A percentile compares a stretch with the other conserved stretches of the same genome.
Evolutionary conservation across 176 grass and related monocot genomes (phyloP).

Genomic region (Zoysia pacifica): DNA sequence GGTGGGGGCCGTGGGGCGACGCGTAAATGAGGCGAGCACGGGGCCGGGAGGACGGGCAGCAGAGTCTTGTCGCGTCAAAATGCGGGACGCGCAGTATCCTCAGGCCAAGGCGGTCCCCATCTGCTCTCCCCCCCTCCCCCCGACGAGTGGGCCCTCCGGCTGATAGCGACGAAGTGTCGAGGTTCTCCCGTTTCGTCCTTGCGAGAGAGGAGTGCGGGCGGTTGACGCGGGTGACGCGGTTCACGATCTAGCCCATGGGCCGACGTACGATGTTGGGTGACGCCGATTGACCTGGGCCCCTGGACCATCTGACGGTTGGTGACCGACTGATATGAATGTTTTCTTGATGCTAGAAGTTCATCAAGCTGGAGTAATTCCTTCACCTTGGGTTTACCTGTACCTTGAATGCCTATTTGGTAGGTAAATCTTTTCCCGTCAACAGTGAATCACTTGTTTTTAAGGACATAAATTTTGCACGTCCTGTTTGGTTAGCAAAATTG

Average conservation of each 20-base stretch:
- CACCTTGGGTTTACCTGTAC: no score
- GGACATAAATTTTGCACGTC: no score
- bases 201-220: not conserved
- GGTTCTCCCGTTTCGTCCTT: not conserved
- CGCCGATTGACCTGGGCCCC: not conserved
- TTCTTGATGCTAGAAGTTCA: no score
- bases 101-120: no score
- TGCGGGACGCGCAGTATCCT: no score
- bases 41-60: not conserved
- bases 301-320: not conserved
- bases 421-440: no score
- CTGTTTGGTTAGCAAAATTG: no score
- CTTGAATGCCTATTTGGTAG: no score
- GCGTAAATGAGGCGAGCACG: not conserved
- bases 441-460: no score
- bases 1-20: not conserved
- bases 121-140: not conserved
- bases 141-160: not conserved
- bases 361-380: no score
- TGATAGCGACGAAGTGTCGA: not conserved
- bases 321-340: no score
- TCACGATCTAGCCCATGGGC: conserved; percentile 9
- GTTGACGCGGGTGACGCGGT: conserved; percentile 3
- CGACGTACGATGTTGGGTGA: not conserved
- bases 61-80: conserved; percentile 6